Conservation (phyloP, 305 asterid species). For the Andrographis paniculata region DNA sequence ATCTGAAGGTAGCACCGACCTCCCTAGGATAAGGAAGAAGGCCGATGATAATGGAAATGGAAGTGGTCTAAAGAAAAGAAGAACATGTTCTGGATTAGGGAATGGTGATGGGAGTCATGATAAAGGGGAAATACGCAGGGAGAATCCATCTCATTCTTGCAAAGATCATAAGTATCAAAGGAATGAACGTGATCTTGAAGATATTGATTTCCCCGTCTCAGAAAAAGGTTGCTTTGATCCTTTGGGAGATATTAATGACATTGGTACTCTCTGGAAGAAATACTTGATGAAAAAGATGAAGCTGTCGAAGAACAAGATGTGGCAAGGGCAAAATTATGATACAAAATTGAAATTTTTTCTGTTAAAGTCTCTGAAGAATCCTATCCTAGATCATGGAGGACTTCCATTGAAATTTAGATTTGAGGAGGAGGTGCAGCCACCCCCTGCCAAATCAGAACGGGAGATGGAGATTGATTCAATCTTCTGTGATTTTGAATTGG, state of each 20-base stretch:
- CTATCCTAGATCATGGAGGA: slow-evolving; percentile 1
- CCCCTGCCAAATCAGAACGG: slow-evolving; percentile 27
- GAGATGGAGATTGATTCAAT: slow-evolving; percentile 31
- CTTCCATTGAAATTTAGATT: slow-evolving; percentile 45
- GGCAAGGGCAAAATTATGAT: no score
- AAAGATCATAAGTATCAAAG: no score
- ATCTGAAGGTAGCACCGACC: background rate
- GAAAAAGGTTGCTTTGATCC: slow-evolving; percentile 4
- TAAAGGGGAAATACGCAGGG: no score
- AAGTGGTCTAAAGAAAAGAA: background rate
- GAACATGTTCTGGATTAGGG: background rate
- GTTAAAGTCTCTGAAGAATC: no score
- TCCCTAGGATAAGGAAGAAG: background rate
- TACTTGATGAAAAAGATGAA: slow-evolving; percentile 2
- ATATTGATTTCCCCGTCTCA: background rate
- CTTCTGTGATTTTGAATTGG: slow-evolving; percentile 31
- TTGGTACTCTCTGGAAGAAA: slow-evolving; percentile 1
- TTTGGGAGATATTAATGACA: slow-evolving; percentile 11
- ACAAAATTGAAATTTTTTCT: no score
- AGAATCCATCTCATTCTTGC: no score
- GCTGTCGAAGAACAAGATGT: slow-evolving; percentile 13
- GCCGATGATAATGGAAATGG: slow-evolving; percentile 1
- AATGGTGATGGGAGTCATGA: background rate
- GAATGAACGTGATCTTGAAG: no score
- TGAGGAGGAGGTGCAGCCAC: slow-evolving; percentile 31